Conservation (phyloP, 495 filamentous ascomycete species). For the Penicillium argentinense region DNA sequence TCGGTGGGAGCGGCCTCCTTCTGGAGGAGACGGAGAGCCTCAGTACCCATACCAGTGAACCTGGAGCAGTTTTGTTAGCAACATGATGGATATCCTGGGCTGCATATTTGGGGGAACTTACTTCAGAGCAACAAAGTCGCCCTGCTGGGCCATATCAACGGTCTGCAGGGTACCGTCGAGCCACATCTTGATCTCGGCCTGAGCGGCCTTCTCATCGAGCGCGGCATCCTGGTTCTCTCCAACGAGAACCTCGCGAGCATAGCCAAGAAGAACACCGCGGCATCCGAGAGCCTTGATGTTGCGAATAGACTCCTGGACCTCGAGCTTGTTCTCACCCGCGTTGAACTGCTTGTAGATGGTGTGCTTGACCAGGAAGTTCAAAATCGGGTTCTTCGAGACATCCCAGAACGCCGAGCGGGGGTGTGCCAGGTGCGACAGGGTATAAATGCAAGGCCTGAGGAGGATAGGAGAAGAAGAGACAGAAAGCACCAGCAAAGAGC, state of each 20-base stretch:
- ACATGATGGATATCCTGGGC: neutral
- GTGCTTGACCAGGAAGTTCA: slow-evolving; percentile 46
- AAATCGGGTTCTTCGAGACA: slow-evolving; percentile 45
- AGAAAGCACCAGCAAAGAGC: slow-evolving; percentile 74
- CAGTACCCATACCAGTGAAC: slow-evolving; percentile 86
- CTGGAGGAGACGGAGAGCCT: slow-evolving; percentile 65
- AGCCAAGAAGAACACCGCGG: slow-evolving; percentile 48
- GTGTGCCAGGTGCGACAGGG: slow-evolving; percentile 70
- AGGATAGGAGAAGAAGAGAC: slow-evolving; percentile 78
- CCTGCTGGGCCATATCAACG: slow-evolving; percentile 67
- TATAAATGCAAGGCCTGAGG: slow-evolving; percentile 65
- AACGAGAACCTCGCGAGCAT: slow-evolving; percentile 47
- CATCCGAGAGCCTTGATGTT: slow-evolving; percentile 47
- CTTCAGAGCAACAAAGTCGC: slow-evolving; percentile 89
- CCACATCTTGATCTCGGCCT: slow-evolving; percentile 70
- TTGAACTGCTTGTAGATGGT: slow-evolving; percentile 54
- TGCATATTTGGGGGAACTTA: slow-evolving; percentile 30
- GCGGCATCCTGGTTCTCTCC: slow-evolving; percentile 35
- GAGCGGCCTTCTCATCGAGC: slow-evolving; percentile 35
- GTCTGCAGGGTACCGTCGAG: slow-evolving; percentile 72
- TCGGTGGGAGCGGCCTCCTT: slow-evolving; percentile 56
- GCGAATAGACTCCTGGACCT: slow-evolving; percentile 44
- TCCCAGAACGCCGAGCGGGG: slow-evolving; percentile 55
- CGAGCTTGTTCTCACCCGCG: slow-evolving; percentile 47
- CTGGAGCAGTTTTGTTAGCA: slow-evolving; percentile 27